A percentile compares a stretch with the other conserved stretches of the same genome.
phyloP scores from a whole-genome alignment of 1,284 basidiomycete species.

The Ustilago lituana region DNA sequence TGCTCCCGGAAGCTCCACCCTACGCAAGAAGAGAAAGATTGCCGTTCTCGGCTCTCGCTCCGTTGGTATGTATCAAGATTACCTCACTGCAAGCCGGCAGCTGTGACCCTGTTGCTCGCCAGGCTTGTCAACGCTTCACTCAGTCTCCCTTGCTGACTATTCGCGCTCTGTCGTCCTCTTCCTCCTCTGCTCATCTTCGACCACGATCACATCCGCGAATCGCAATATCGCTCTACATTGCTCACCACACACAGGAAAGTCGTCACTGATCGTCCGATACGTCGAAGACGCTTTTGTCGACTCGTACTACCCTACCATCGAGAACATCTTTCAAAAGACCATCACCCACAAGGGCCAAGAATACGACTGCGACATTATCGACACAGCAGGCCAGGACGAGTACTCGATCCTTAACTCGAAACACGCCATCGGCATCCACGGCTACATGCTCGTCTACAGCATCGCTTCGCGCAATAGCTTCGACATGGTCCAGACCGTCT shows the following conservation, averaged over 20 bases:
- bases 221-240: too few species aligned
- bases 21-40: slow-evolving; percentile 65
- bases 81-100: too few species aligned
- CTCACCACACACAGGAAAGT: slow-evolving; percentile 74
- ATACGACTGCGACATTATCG: slow-evolving; percentile 96
- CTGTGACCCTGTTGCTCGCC: too few species aligned
- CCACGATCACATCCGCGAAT: too few species aligned
- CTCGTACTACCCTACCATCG: slow-evolving; percentile 93
- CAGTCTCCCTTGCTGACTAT: too few species aligned
- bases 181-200: too few species aligned
- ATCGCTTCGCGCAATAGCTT: slow-evolving; percentile 91
- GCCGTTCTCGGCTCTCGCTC: slow-evolving; percentile 66
- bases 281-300: slow-evolving; percentile 72
- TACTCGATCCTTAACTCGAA: slow-evolving; percentile 83
- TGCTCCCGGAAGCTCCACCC: slow-evolving; percentile 43
- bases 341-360: slow-evolving; percentile 84
- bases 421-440: slow-evolving; percentile 83
- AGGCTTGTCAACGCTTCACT: too few species aligned
- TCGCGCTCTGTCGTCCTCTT: too few species aligned
- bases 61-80: slow-evolving; percentile 57
- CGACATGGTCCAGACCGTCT: slow-evolving; percentile 93
- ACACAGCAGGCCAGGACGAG: slow-evolving; percentile 95
- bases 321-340: slow-evolving; percentile 84
- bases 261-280: slow-evolving; percentile 72
- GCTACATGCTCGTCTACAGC: slow-evolving; percentile 91